Evolutionary conservation across 1,284 basidiomycete species (phyloP), one percentile per base, ranked within the genome.

Genomic region (Moesziomyces globuligerus): DNA sequence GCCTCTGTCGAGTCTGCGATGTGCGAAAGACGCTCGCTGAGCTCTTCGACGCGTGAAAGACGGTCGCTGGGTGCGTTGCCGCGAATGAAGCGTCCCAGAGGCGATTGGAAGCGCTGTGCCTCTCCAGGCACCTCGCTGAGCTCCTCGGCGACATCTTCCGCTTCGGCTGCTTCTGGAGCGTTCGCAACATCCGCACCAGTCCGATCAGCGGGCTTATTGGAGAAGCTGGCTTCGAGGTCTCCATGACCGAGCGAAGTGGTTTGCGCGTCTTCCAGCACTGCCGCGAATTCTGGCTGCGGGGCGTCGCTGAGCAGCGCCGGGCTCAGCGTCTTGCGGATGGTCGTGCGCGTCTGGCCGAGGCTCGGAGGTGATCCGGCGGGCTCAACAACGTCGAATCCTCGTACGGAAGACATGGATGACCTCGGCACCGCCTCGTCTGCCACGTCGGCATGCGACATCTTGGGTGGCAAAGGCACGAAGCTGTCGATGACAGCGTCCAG

Each of bases 241-340:
- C 40, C 41, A 11, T 41, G 24, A 15, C 37, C 51, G 20, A 45
- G 18, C 9, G 38, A 47, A 29, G 26, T 39, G 20, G 20, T 17
- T 4, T 52, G 40, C 0, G 3, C 44, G 7, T 48, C 40, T 21
- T 26, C 46, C 1, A 60, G 36, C 4, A 8, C 36, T 13, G 47
- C 42, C 7, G 50, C 56, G 48, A 55, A 48, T 1, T 56, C 47
- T 11, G 47, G 28, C 18, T 47, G 57, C 17, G 36, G 38, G 36
- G 44, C 43, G 2, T 70, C 67, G 32, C 60, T 51, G 8, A 70
- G 56, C 36, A 70, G 49, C 5, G 60, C 57, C 11, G 67, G 67
- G 29, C 67, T 70, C 40, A 70, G 42, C 6, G 67, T 70, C 44
- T 65, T 70, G 37, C 61, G 60, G 34, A 70, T 70, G 7, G 67